Evolutionary conservation across 75 land plant species (phyloP).

Genomic region (Picea glauca): DNA sequence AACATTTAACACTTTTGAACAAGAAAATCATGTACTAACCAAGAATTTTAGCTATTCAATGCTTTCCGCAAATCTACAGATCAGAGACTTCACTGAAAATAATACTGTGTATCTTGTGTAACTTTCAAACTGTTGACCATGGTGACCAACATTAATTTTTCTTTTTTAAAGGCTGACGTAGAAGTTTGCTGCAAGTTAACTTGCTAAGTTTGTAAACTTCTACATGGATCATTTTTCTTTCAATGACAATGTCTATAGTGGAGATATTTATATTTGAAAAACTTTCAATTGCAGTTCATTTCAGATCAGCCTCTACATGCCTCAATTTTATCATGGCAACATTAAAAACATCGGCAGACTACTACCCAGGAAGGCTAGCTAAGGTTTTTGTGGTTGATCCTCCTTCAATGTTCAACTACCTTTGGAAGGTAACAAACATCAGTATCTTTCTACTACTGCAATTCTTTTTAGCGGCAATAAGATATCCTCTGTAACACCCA

Average conservation of each 20-base stretch:
- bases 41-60: too few species aligned
- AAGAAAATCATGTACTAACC: neutral
- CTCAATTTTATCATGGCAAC: slow-evolving; percentile 43
- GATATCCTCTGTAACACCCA: neutral
- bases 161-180: too few species aligned
- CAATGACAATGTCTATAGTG: neutral
- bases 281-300: slow-evolving; percentile 32
- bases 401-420: slow-evolving; percentile 78
- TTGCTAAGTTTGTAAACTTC: neutral
- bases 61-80: neutral
- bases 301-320: slow-evolving; percentile 55
- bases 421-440: slow-evolving; percentile 73
- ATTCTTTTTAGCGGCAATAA: neutral
- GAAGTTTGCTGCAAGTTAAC: neutral
- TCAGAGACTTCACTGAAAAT: neutral
- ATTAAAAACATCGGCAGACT: slow-evolving; percentile 65
- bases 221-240: neutral
- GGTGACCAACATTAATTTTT: neutral
- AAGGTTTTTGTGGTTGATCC: slow-evolving; percentile 84
- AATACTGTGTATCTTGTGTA: too few species aligned
- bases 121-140: neutral
- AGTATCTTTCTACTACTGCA: neutral
- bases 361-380: slow-evolving; percentile 71
- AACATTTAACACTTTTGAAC: neutral
- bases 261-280: neutral